phyloP scores from a whole-genome alignment of 257 asterid genomes.

The Vinca minor region DNA sequence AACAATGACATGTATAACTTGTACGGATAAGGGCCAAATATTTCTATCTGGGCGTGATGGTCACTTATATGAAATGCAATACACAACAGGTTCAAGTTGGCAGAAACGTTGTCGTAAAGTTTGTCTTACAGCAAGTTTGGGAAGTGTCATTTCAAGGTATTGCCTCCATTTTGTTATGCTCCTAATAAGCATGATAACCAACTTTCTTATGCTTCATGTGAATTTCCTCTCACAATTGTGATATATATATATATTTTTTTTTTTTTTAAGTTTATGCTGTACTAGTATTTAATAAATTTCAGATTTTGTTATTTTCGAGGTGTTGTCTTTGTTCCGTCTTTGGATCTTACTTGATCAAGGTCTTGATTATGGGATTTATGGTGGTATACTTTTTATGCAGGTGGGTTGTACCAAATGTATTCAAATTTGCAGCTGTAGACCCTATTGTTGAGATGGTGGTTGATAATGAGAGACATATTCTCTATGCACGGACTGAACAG shows the following conservation, averaged over 20 bases:
- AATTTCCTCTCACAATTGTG: too few relatives aligned
- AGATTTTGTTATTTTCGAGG: background rate
- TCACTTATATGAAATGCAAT: slow-evolving; percentile 81
- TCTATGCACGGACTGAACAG: slow-evolving; percentile 89
- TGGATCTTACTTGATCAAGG: slow-evolving; percentile 13
- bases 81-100: slow-evolving; percentile 95
- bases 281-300: background rate
- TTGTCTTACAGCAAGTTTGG: slow-evolving; percentile 80
- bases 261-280: too few relatives aligned
- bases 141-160: slow-evolving; percentile 88
- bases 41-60: slow-evolving; percentile 97
- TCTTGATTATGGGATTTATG: slow-evolving; percentile 13
- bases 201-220: background rate
- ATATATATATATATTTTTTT: too few relatives aligned
- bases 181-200: background rate
- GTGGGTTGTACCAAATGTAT: slow-evolving; percentile 96
- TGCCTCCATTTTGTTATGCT: slow-evolving; percentile 9
- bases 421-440: slow-evolving; percentile 91
- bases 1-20: slow-evolving; percentile 90
- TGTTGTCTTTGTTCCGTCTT: slow-evolving; percentile 5
- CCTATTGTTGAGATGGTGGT: slow-evolving; percentile 90
- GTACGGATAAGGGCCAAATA: slow-evolving; percentile 77
- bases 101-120: slow-evolving; percentile 83
- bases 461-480: slow-evolving; percentile 80
- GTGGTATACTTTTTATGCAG: slow-evolving; percentile 32